phyloP scores from a whole-genome alignment of 1,139 yeast species.

The Nakaseomyces bracarensis region DNA sequence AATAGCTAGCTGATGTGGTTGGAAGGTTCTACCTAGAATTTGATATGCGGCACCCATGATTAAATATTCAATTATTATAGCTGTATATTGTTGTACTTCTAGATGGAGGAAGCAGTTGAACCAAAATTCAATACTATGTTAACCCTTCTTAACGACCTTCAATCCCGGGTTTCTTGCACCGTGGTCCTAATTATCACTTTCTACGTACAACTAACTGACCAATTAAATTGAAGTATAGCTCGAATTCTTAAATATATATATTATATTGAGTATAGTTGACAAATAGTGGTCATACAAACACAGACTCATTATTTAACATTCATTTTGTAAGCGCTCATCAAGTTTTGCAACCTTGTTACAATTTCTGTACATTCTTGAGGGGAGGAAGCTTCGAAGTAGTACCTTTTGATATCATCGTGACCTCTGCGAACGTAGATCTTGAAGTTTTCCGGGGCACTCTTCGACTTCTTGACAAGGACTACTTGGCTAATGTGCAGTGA shows the following conservation, averaged over 20 bases:
- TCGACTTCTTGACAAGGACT: conserved; percentile 64
- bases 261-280: background rate
- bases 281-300: too few species aligned
- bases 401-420: conserved; percentile 59
- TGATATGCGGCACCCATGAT: conserved; percentile 73
- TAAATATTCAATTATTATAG: too few species aligned
- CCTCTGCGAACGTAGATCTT: conserved; percentile 69
- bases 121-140: too few species aligned
- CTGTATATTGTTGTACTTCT: too few species aligned
- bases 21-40: conserved; percentile 68
- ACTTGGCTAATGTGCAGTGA: conserved; percentile 83
- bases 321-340: conserved; percentile 44
- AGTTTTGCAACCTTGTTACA: conserved; percentile 53
- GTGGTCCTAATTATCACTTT: too few species aligned
- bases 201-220: conserved; percentile 1
- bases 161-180: too few species aligned
- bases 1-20: conserved; percentile 62
- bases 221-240: conserved; percentile 7
- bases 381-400: conserved; percentile 73
- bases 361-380: conserved; percentile 64
- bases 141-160: too few species aligned
- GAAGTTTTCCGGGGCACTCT: conserved; percentile 70
- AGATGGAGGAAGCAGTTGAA: background rate
- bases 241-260: background rate
- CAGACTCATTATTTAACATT: conserved; percentile 46